Conservation (phyloP, 345 rosid genomes). For the Erodium maritimum region DNA sequence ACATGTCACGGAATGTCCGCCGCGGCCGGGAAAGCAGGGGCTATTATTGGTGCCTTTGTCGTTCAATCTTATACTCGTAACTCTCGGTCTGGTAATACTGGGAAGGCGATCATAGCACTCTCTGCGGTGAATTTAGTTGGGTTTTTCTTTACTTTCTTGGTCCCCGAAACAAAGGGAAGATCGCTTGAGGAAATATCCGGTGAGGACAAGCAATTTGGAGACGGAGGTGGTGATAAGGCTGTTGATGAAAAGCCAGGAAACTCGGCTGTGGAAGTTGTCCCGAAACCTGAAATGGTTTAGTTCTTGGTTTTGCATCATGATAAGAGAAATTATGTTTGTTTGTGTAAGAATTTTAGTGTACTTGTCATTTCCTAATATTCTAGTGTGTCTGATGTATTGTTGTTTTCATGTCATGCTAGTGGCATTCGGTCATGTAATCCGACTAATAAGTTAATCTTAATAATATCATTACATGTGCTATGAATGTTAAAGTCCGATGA, state of each 20-base stretch:
- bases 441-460: no score
- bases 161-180: slow-evolving; percentile 59
- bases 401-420: neutral
- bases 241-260: neutral
- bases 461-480: neutral
- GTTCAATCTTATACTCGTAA: slow-evolving; percentile 37
- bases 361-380: no score
- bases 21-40: slow-evolving; percentile 56
- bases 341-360: no score
- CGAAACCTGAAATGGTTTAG: neutral
- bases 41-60: slow-evolving; percentile 45
- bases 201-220: slow-evolving; percentile 30
- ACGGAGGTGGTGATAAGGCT: neutral
- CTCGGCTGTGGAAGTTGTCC: neutral
- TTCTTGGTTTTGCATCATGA: no score
- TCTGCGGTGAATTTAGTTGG: slow-evolving; percentile 43
- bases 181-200: slow-evolving; percentile 59
- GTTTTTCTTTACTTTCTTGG: slow-evolving; percentile 44
- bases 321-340: no score
- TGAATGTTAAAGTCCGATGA: no score
- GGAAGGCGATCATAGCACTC: slow-evolving; percentile 33
- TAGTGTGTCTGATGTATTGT: no score
- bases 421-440: neutral
- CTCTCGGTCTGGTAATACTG: slow-evolving; percentile 13
- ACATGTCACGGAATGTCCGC: slow-evolving; percentile 60